These are phyloP conservation scores for Gossypium sturtianum DNA, from an alignment of 345 rosid genomes.

Conservation along the genomic window DNA sequence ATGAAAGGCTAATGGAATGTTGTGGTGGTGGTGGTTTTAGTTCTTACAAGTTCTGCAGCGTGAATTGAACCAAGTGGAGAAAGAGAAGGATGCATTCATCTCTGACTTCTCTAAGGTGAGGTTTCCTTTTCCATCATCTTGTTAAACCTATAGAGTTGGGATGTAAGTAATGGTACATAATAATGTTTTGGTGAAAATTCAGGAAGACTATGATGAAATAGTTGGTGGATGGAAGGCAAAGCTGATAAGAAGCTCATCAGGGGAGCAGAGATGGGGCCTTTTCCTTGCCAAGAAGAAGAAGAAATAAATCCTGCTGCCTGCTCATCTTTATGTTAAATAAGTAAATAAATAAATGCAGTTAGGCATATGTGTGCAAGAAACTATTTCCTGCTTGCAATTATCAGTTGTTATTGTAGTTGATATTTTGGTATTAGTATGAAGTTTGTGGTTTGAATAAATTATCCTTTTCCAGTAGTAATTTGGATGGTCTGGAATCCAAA, in stretches of 20 bases:
- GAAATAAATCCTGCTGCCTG: slow-evolving; percentile 21
- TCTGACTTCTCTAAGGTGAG: slow-evolving; percentile 69
- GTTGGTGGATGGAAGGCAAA: slow-evolving; percentile 79
- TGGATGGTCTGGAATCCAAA: neutral
- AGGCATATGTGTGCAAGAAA: neutral
- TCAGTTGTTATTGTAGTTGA: neutral
- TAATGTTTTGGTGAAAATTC: slow-evolving; percentile 6
- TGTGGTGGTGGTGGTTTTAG: slow-evolving; percentile 35
- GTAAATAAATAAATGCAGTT: neutral
- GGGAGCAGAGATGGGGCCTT: slow-evolving; percentile 79
- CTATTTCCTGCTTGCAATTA: neutral
- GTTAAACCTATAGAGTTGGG: neutral
- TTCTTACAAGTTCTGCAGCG: slow-evolving; percentile 62
- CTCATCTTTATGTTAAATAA: neutral
- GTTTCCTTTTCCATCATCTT: neutral
- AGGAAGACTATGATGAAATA: slow-evolving; percentile 74
- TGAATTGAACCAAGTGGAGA: slow-evolving; percentile 60
- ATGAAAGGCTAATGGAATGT: neutral
- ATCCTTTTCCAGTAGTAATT: neutral
- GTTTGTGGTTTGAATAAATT: neutral
- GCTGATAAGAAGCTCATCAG: slow-evolving; percentile 58
- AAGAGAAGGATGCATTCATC: slow-evolving; percentile 68
- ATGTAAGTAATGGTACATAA: too few relatives aligned
- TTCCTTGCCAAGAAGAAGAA: slow-evolving; percentile 49
- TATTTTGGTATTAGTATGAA: neutral